Conservation (phyloP, 768 basidiomycete species). For the Wakefieldia striispora region DNA sequence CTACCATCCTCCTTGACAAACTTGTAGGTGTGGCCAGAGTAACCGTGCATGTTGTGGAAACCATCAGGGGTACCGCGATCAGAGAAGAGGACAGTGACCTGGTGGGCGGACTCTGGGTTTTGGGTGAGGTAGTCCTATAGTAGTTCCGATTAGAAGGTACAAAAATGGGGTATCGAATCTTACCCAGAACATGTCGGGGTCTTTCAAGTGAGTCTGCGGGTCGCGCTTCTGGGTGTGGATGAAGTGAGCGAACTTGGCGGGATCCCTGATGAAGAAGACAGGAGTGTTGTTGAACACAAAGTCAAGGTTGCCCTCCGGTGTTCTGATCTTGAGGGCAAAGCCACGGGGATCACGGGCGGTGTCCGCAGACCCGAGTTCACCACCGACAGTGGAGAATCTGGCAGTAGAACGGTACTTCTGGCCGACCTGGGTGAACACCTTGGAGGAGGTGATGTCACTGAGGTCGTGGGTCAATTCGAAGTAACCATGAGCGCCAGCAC, state of each 20-base stretch:
- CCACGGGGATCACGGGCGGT: constrained; percentile 94
- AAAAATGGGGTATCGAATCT: not conserved
- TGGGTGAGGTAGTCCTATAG: constrained; percentile 81
- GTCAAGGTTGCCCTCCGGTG: constrained; percentile 89
- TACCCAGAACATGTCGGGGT: constrained; percentile 84
- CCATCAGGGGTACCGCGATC: constrained; percentile 93
- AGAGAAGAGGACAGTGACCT: constrained; percentile 88
- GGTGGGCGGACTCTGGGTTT: constrained; percentile 88
- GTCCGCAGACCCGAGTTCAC: constrained; percentile 85
- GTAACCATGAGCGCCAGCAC: constrained; percentile 89
- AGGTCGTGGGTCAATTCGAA: constrained; percentile 89
- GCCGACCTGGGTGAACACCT: constrained; percentile 62
- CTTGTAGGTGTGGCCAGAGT: constrained; percentile 91
- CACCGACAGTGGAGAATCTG: constrained; percentile 93
- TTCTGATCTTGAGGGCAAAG: constrained; percentile 86
- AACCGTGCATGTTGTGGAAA: constrained; percentile 87
- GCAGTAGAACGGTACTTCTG: constrained; percentile 72
- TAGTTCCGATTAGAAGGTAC: not conserved
- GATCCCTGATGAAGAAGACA: constrained; percentile 86
- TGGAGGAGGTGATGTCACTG: constrained; percentile 74
- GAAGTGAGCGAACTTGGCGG: constrained; percentile 89
- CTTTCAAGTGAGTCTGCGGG: constrained; percentile 90
- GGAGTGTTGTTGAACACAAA: constrained; percentile 94
- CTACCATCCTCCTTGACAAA: constrained; percentile 82
- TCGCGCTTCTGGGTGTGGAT: constrained; percentile 92